Percentiles rank a stretch among this genome's conserved stretches.
phyloP scores from a whole-genome alignment of 805 yeast genomes.

The Brettanomyces bruxellensis region DNA sequence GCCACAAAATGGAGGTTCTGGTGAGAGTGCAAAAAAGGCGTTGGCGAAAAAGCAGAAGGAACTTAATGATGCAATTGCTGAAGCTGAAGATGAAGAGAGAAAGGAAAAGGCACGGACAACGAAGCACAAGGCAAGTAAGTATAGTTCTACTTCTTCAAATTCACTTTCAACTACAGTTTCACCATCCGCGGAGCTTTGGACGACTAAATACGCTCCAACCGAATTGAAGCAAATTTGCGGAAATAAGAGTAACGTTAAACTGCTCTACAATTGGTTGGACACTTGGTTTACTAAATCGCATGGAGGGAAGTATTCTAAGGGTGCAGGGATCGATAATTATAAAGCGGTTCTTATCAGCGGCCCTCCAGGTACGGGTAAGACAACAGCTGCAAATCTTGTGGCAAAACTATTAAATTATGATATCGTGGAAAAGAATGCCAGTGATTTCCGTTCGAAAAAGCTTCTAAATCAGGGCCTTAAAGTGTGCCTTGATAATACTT shows the following conservation, averaged over 20 bases:
- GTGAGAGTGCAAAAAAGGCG: constrained; percentile 70
- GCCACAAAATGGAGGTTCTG: constrained; percentile 90
- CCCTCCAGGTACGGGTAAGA: constrained; percentile 82
- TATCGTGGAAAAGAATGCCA: constrained; percentile 69
- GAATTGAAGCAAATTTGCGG: constrained; percentile 78
- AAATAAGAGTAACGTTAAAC: constrained; percentile 65
- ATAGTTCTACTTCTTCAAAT: neutral
- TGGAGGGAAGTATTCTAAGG: constrained; percentile 25
- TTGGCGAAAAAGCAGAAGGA: constrained; percentile 61
- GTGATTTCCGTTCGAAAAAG: constrained; percentile 84
- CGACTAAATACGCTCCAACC: constrained; percentile 85
- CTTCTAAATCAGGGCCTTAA: constrained; percentile 61
- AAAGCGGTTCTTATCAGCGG: constrained; percentile 84
- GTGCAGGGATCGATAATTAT: constrained; percentile 57
- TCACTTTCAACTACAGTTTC: neutral
- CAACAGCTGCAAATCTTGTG: constrained; percentile 71
- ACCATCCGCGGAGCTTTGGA: constrained; percentile 58
- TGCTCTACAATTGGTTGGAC: constrained; percentile 63
- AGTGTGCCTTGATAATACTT: constrained; percentile 68
- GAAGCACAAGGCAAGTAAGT: neutral
- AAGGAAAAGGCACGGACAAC: constrained; percentile 9
- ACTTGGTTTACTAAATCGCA: constrained; percentile 61
- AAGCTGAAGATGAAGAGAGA: constrained; percentile 41
- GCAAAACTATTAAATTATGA: constrained; percentile 66
- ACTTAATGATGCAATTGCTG: constrained; percentile 45